phyloP scores from a whole-genome alignment of 345 rosid species.

The Trapa bicornis region DNA sequence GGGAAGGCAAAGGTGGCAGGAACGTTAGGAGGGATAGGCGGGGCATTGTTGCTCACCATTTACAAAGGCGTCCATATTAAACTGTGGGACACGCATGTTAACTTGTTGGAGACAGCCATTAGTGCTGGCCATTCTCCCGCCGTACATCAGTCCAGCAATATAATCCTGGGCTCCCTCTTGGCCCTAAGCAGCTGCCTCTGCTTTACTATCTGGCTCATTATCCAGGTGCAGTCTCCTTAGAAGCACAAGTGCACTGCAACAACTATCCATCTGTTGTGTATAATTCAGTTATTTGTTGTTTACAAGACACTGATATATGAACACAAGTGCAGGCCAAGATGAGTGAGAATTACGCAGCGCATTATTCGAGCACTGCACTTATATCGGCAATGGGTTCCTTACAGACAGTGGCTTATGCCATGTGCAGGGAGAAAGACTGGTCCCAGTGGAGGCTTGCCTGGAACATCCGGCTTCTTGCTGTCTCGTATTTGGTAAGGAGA shows the following conservation, averaged over 20 bases:
- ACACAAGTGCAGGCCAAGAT: constrained; percentile 5
- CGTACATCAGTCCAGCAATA: neutral
- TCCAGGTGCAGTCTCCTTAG: too few relatives aligned
- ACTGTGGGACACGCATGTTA: constrained; percentile 17
- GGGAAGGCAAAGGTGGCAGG: constrained; percentile 45
- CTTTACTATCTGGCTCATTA: neutral
- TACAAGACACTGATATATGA: neutral
- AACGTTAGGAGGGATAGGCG: constrained; percentile 37
- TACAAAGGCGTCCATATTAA: constrained; percentile 35
- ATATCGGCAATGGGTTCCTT: constrained; percentile 7
- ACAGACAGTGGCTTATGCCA: constrained; percentile 9
- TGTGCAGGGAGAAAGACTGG: constrained; percentile 17
- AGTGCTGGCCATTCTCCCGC: neutral
- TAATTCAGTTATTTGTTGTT: too few relatives aligned
- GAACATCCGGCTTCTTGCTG: constrained; percentile 18
- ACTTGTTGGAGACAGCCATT: constrained; percentile 10
- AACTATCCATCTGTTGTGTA: too few relatives aligned
- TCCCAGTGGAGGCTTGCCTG: constrained; percentile 24
- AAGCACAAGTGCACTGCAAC: too few relatives aligned
- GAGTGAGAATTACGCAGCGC: constrained; percentile 2
- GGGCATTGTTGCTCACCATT: constrained; percentile 48
- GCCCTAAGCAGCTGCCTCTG: constrained; percentile 8
- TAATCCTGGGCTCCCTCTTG: neutral
- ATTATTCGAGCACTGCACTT: constrained; percentile 7
- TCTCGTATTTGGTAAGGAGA: constrained; percentile 12